phyloP scores from a whole-genome alignment of 768 basidiomycete genomes.

The Amanita muscaria region DNA sequence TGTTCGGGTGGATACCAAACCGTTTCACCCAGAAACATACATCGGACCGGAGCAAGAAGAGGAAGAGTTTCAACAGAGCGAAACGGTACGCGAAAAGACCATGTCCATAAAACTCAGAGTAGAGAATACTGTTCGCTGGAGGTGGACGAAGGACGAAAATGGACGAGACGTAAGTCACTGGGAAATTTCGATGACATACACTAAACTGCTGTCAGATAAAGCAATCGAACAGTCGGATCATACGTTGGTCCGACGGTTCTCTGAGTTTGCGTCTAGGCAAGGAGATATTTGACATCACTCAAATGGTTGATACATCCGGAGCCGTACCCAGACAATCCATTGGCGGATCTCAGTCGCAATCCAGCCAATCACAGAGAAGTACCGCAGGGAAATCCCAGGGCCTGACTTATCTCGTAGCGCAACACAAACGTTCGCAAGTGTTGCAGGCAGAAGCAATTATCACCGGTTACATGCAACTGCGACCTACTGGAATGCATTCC shows the following conservation, averaged over 20 bases:
- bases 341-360: slow-evolving; percentile 36
- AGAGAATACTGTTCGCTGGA: slow-evolving; percentile 93
- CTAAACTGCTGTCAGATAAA: slow-evolving; percentile 48
- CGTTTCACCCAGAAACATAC: slow-evolving; percentile 84
- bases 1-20: slow-evolving; percentile 80
- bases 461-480: slow-evolving; percentile 75
- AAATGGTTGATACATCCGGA: slow-evolving; percentile 71
- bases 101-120: slow-evolving; percentile 84
- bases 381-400: slow-evolving; percentile 50
- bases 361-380: slow-evolving; percentile 29
- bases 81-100: slow-evolving; percentile 64
- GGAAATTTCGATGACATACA: background rate
- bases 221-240: slow-evolving; percentile 85
- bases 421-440: slow-evolving; percentile 78
- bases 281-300: slow-evolving; percentile 87
- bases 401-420: slow-evolving; percentile 82
- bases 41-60: slow-evolving; percentile 76
- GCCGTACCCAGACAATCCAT: slow-evolving; percentile 51
- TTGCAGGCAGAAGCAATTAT: slow-evolving; percentile 81
- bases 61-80: slow-evolving; percentile 46
- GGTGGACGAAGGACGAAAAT: slow-evolving; percentile 74
- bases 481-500: slow-evolving; percentile 85
- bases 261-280: slow-evolving; percentile 86
- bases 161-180: slow-evolving; percentile 62
- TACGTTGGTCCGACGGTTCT: slow-evolving; percentile 94